Base-by-base conservation (phyloP, 2,329 filamentous ascomycete genomes). In the Botrytis byssoidea region DNA sequence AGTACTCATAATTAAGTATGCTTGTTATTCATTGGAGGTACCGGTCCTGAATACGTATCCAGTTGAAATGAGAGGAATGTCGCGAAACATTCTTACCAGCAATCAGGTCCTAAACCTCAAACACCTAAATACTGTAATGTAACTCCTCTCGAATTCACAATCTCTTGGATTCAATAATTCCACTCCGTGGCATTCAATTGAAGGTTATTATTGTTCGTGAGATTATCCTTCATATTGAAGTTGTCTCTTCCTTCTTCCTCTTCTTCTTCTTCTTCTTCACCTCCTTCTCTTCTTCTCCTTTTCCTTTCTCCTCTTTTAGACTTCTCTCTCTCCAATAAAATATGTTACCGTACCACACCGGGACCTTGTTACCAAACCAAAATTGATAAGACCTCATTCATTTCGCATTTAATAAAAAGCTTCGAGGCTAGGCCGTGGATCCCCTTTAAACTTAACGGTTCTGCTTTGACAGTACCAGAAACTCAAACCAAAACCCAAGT, bases 311-410 rank as follows among this genome's bases (percentile, higher is more conserved):
- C 46, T 51, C 46, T 40, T 40, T 68, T 37, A 29, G 22, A 51
- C 46, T 14, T 44, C 44, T 55, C n/a, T 55, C n/a, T 32, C 25
- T n/a, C 61, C 61, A 44, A 46, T 65, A 65, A 10, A 46, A 64
- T 44, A 64, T 66, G n/a, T 16, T 68, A 42, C 35, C 55, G 65
- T 68, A 68, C 65, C 37, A 68, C 46, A 40, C 35, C 65, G 46
- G 65, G 48, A 6, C 65, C 65, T 68, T 51, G 37, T 29, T 55
- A 55, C 65, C 65, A 68, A 68, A 42, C 35, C 48, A 68, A 57
- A 68, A 68, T 29, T 51, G 66, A 42, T 44, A 57, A 69, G n/a
- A 57, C 35, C 48, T 69, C 66, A 69, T 37, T 69, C 66, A 69
- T 69, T 69, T 69, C 66, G 51, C 66, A 42, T 59, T 12, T 29